Conservation (phyloP, 345 rosid species). For the Angophora floribunda region DNA sequence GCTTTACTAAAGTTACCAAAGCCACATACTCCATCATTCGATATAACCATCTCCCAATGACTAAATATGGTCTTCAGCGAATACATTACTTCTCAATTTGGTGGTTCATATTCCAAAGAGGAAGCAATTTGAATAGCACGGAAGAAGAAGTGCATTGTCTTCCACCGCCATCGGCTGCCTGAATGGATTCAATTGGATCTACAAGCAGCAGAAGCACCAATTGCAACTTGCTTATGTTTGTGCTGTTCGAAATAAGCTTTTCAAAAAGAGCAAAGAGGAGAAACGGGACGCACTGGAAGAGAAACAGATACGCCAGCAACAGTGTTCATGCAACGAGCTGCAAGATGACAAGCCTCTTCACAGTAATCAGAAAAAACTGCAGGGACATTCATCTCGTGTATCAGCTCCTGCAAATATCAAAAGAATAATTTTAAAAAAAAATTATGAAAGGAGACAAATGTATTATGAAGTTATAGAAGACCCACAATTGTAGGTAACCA, state of each 20-base stretch:
- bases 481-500: slow-evolving; percentile 82
- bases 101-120: slow-evolving; percentile 44
- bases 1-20: background rate
- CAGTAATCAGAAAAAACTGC: slow-evolving; percentile 89
- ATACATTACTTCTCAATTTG: background rate
- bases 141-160: slow-evolving; percentile 55
- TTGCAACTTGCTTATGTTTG: background rate
- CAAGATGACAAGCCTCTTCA: slow-evolving; percentile 95
- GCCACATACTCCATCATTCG: background rate
- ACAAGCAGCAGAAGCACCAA: slow-evolving; percentile 9
- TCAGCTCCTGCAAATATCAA: slow-evolving; percentile 44
- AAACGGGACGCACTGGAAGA: slow-evolving; percentile 31
- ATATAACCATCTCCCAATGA: background rate
- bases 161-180: slow-evolving; percentile 92
- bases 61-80: background rate
- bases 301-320: slow-evolving; percentile 39
- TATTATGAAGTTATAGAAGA: background rate
- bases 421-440: background rate
- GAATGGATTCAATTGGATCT: slow-evolving; percentile 85
- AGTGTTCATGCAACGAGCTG: slow-evolving; percentile 47
- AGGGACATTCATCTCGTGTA: slow-evolving; percentile 58
- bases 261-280: background rate
- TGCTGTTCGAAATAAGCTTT: background rate
- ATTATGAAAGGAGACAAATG: background rate
- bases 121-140: slow-evolving; percentile 94